Base-by-base conservation (phyloP, 2,329 filamentous ascomycete species). In the Penicillium sp. region DNA sequence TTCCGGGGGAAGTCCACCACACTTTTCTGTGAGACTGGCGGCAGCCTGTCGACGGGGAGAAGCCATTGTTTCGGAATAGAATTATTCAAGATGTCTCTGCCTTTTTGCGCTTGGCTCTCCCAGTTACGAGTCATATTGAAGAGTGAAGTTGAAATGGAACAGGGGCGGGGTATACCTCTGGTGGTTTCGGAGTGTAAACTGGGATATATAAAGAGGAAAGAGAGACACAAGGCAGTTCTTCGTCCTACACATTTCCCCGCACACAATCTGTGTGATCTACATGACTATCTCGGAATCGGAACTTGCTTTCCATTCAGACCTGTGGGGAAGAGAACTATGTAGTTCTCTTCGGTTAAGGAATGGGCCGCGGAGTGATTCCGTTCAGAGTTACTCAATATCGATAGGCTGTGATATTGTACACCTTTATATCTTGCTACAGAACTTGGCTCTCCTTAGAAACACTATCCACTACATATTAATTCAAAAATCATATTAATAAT, bases 51-150 rank as follows among this genome's bases (percentile, higher is more conserved):
- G 2, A 42, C 39, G 1, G 69, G 62, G 7, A 69, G 47, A 18
- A 74, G 66, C 66, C 73, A 74, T 64, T 70, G 67, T 49, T 68
- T 68, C 1, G 70, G 66, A 6, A 73, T 64, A 0, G 73, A 75
- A 27, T 65, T 55, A 0, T 65, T 48, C 2, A 72, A 63, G n/a
- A 72, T 68, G 29, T 71, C 60, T 42, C 64, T 66, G 31, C 69
- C 71, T 57, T 67, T 68, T 32, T 67, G 63, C 15, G 72, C 70
- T 58, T 71, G 60, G 12, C 18, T 27, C 54, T 72, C 48, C 73
- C 73, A 75, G 38, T 61, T 54, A 32, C 56, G 42, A 3, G 61
- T 53, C 65, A 70, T 69, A 4, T 38, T 62, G 18, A 32, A 62
- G 18, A 25, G 18, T 34, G 13, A 23, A 13, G 12, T 42, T 21